phyloP scores from a whole-genome alignment of 805 yeast species.

The Debaryomyces castellii region DNA sequence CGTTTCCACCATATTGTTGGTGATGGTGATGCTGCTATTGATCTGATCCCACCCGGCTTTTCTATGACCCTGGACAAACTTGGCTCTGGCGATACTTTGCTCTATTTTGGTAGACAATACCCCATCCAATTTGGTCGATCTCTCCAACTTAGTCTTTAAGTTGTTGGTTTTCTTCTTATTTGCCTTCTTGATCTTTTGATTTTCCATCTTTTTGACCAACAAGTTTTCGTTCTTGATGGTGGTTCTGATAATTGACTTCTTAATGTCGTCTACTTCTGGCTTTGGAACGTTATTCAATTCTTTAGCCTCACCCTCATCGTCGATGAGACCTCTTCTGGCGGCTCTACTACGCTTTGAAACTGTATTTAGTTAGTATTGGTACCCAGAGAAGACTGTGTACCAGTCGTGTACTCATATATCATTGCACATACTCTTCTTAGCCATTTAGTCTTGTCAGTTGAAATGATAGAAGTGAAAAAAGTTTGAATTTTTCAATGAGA shows the following conservation, averaged over 20 bases:
- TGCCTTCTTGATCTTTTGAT: conserved; percentile 27
- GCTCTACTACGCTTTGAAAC: conserved; percentile 74
- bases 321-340: conserved; percentile 64
- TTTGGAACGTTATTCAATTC: conserved; percentile 55
- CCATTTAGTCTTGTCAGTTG: conserved; percentile 22
- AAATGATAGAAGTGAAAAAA: conserved; percentile 1
- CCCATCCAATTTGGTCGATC: conserved; percentile 53
- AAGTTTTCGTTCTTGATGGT: conserved; percentile 65
- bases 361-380: conserved; percentile 13
- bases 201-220: conserved; percentile 54
- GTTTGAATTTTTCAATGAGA: conserved; percentile 3
- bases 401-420: no score
- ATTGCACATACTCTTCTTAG: conserved; percentile 35
- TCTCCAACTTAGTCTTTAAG: conserved; percentile 40
- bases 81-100: conserved; percentile 64
- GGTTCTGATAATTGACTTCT: conserved; percentile 65
- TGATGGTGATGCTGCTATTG: conserved; percentile 46
- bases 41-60: conserved; percentile 74
- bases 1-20: background rate
- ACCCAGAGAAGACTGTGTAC: no score
- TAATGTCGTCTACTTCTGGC: conserved; percentile 56
- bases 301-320: conserved; percentile 45
- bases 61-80: conserved; percentile 58
- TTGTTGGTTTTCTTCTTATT: conserved; percentile 32
- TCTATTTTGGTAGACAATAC: conserved; percentile 60